Percentiles rank a stretch among this genome's conserved stretches.
phyloP scores from a whole-genome alignment of 441 rosid species.

The Geranium incanum region DNA sequence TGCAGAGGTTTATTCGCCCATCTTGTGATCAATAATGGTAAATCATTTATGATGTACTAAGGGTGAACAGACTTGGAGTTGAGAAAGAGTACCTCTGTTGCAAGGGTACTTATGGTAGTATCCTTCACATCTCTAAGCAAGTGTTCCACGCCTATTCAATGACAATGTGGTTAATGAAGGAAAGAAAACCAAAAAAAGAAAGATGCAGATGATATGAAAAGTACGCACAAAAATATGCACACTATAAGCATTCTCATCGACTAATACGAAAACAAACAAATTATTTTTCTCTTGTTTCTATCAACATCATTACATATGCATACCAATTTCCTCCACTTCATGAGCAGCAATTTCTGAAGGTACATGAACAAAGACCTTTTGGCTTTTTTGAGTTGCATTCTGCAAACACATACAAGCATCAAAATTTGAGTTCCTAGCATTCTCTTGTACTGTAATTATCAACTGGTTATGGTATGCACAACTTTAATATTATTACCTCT shows the following conservation, averaged over 20 bases:
- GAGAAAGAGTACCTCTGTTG: constrained; percentile 57
- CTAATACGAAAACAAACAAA: too few species aligned
- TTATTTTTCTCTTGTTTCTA: too few species aligned
- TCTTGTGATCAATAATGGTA: too few species aligned
- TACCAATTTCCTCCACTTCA: constrained; percentile 84
- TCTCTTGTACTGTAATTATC: background rate
- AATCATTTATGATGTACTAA: too few species aligned
- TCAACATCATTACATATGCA: constrained; percentile 11
- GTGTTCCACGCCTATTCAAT: constrained; percentile 64
- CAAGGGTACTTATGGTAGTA: constrained; percentile 78
- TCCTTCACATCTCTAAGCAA: constrained; percentile 81
- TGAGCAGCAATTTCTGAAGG: constrained; percentile 85
- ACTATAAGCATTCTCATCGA: too few species aligned
- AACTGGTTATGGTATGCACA: background rate
- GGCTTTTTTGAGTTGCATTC: constrained; percentile 96
- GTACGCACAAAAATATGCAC: too few species aligned
- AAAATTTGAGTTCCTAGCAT: constrained; percentile 5
- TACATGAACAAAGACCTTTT: constrained; percentile 82
- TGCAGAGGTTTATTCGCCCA: too few species aligned
- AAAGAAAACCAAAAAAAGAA: constrained; percentile 3
- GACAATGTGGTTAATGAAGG: constrained; percentile 3
- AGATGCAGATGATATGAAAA: constrained; percentile 3
- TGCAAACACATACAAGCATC: constrained; percentile 21
- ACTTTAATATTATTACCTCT: constrained; percentile 37
- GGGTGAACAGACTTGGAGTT: background rate